phyloP scores from a whole-genome alignment of 1,139 yeast species.

The Zhuliangozyma parablackwelliae region DNA sequence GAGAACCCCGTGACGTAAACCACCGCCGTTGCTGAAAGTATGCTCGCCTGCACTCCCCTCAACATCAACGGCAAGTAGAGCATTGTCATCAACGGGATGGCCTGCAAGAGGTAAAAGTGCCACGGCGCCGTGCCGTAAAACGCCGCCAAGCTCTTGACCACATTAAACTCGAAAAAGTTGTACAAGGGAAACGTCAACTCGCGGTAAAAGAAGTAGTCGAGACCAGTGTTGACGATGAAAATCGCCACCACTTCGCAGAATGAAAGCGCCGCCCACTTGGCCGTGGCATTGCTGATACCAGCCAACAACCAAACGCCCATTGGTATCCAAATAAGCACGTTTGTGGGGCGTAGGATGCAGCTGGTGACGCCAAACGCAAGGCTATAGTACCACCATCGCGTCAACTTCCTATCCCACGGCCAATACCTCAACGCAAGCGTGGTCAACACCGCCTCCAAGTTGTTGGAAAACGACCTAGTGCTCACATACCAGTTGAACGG shows the following conservation, averaged over 20 bases:
- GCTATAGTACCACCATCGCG: constrained; percentile 17
- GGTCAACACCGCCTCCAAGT: constrained; percentile 72
- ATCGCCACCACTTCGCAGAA: constrained; percentile 16
- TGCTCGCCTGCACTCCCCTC: constrained; percentile 45
- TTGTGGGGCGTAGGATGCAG: constrained; percentile 80
- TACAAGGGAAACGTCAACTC: constrained; percentile 56
- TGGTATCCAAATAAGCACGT: constrained; percentile 66
- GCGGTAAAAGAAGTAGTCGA: constrained; percentile 65
- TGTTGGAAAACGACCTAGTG: constrained; percentile 84
- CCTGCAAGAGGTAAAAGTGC: constrained; percentile 82
- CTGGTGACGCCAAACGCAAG: constrained; percentile 48
- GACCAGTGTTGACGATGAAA: constrained; percentile 27
- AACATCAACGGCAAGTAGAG: constrained; percentile 58
- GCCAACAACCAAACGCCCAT: constrained; percentile 38
- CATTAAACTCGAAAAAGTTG: constrained; percentile 73
- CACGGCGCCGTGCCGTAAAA: constrained; percentile 86
- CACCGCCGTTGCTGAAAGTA: constrained; percentile 74
- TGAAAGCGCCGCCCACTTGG: constrained; percentile 12
- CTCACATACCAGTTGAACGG: constrained; percentile 81
- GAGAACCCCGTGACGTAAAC: constrained; percentile 62
- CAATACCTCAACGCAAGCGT: constrained; percentile 67
- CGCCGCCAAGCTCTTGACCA: constrained; percentile 64
- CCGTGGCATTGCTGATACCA: neutral
- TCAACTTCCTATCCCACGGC: constrained; percentile 50
- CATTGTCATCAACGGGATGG: constrained; percentile 69